Evolutionary conservation across 129 eudicot species (phyloP), one percentile per base, ranked within the genome.

Genomic region (Tagetes erecta): DNA sequence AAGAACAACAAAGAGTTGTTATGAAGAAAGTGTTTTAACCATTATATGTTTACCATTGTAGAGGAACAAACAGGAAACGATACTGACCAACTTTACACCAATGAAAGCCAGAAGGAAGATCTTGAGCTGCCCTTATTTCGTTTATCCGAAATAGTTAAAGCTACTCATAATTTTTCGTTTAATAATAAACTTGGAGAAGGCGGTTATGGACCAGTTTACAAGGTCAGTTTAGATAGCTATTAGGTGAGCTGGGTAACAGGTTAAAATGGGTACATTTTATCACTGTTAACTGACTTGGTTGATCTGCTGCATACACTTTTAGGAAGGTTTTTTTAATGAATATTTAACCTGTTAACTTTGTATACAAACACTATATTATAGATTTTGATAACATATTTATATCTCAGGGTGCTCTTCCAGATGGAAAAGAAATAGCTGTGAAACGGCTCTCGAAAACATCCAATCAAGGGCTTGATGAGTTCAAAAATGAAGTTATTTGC

Each of bases 171-270:
- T 42, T 86, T 86, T 62, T 81, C 91, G 2, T 13, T 44, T 6
- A 70, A 76, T 20, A 83, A 86, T 76, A 86, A 81, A 71, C 82
- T 86, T 47, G 91, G 91, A 72, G 87, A 83, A 76, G 91, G 91
- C 37, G 90, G 88, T n/a, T 88, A 85, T 81, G 88, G 90, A 37
- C 83, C 87, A 0, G 87, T 86, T 69, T 86, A 81, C 78, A 83
- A 80, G 87, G 86, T 83, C 64, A 36, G 73, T 56, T 63, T 40
- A 44, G 27, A 63, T 30, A n/a, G 53, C 30, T 74, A 20, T 44
- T 30, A 37, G 68, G 33, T n/a, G 12, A 27, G 63, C 5, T 56
- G 63, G 63, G 37, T 8, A 51, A n/a, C 58, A 13, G 5, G 58
- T 51, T 51, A 31, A 56, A 56, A 56, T 6, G 37, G 37, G 63